Base-by-base conservation (phyloP, 306 rosid species). In the Pyrus betulifolia region DNA sequence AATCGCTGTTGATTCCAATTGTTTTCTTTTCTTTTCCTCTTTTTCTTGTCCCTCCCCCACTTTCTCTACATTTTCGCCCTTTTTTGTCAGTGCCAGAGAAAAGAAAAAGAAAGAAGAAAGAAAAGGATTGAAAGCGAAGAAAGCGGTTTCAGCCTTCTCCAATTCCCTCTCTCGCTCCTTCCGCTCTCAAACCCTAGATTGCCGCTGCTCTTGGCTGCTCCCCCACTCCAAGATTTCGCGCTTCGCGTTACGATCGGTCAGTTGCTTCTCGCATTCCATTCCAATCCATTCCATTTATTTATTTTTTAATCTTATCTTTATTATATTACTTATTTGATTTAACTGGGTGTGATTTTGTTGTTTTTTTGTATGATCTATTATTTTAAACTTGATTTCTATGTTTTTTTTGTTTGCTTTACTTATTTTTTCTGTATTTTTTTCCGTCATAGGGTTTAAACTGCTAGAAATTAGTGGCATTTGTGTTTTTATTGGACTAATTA, bases 161-260 rank as follows among this genome's bases (percentile, higher is more conserved):
- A 17, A 8, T 5, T 42, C 54, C 15, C 49, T 54, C 23, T 69
- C 27, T 44, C 49, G 11, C 38, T 52, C 46, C 73, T 23, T 46
- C 52, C 58, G 28, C 33, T 60, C 66, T 8, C 66, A 60, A 60
- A 14, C 23, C 69, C 61, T 3, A 65, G 40, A 59, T 44, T 23
- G 17, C 63, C 33, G 52, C 33, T 3, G 31, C 62, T 69, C 31
- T 27, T 35, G 27, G 9, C 78, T 30, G 12, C 75, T 44, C 51
- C 60, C 25, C 73, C 18, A 51, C 22, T 13, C 14, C 77, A 77
- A 54, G 82, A 79, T 89, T 85, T 67, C 65, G 45, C 62, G 8
- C 76, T 81, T 77, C 46, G 52, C 71, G 71, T 72, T 61, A 49
- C 81, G 85, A 85, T 90, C 93, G 80, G 86, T 71, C 66, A 44